Conservation (phyloP, 805 yeast species). For the Wickerhamiella brachini region DNA sequence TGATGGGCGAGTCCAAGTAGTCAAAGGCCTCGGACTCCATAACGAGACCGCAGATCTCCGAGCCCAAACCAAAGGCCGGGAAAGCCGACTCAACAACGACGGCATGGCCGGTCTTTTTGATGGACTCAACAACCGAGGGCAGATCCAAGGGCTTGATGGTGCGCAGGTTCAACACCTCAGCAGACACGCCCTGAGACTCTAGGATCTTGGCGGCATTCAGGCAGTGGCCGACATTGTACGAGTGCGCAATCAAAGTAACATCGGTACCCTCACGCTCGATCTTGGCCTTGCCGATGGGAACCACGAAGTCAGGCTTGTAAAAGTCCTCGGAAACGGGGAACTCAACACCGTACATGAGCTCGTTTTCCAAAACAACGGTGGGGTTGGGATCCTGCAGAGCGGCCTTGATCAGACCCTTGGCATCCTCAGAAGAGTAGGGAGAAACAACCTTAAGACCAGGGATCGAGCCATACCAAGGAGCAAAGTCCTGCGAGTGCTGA, state of each 20-base stretch:
- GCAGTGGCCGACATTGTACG: constrained; percentile 79
- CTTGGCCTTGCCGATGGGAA: constrained; percentile 94
- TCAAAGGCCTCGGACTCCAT: constrained; percentile 98
- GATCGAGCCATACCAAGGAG: constrained; percentile 96
- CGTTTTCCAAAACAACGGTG: constrained; percentile 90
- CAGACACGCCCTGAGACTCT: constrained; percentile 74
- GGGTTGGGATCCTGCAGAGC: constrained; percentile 99
- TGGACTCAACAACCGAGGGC: constrained; percentile 68
- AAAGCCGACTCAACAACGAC: constrained; percentile 93
- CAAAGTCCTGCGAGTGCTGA: constrained; percentile 95
- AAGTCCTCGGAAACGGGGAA: constrained; percentile 86
- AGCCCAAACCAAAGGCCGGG: constrained; percentile 98
- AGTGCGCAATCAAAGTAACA: constrained; percentile 76
- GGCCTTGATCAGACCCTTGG: constrained; percentile 89
- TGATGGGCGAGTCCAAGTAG: constrained; percentile 95
- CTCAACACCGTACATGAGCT: constrained; percentile 81
- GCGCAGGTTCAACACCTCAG: constrained; percentile 91
- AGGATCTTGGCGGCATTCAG: constrained; percentile 81
- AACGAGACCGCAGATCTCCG: constrained; percentile 93
- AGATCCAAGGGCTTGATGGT: constrained; percentile 94
- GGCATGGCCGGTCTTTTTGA: constrained; percentile 93
- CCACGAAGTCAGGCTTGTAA: constrained; percentile 70
- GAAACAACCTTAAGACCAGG: constrained; percentile 96
- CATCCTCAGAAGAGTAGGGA: constrained; percentile 92
- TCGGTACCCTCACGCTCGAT: constrained; percentile 89